phyloP scores from a whole-genome alignment of 495 filamentous ascomycete species.

The Pyronema omphalodes region DNA sequence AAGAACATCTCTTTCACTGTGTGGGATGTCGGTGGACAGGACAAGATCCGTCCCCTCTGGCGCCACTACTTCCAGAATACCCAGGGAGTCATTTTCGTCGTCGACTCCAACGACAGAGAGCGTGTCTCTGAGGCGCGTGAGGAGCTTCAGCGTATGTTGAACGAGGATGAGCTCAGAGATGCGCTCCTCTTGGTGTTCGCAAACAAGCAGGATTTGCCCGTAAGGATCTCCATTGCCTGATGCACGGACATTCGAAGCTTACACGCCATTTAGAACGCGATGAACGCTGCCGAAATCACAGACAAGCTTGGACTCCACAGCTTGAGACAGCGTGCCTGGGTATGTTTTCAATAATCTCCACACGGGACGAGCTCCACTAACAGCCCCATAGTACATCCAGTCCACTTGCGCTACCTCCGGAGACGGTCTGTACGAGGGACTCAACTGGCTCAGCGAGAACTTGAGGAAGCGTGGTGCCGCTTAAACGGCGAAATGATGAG shows the following conservation, averaged over 20 bases:
- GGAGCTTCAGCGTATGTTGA: slow-evolving; percentile 99
- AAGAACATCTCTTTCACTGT: slow-evolving; percentile 99
- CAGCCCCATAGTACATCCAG: slow-evolving; percentile 72
- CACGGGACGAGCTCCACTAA: slow-evolving; percentile 12
- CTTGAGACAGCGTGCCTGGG: slow-evolving; percentile 93
- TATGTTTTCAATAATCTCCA: slow-evolving; percentile 34
- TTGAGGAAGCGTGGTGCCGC: slow-evolving; percentile 36
- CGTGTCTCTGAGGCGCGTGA: slow-evolving; percentile 97
- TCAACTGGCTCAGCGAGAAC: slow-evolving; percentile 95
- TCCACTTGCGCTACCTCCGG: slow-evolving; percentile 97
- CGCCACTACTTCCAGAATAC: slow-evolving; percentile 99
- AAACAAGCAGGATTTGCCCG: slow-evolving; percentile 99
- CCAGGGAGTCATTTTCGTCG: slow-evolving; percentile 99
- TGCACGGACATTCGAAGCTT: neutral
- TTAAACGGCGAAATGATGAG: neutral
- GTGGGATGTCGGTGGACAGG: slow-evolving; percentile 99
- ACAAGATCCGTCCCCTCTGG: slow-evolving; percentile 99
- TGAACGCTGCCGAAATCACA: slow-evolving; percentile 98
- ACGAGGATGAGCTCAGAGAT: slow-evolving; percentile 97
- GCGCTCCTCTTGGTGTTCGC: slow-evolving; percentile 95
- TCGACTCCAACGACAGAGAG: slow-evolving; percentile 99
- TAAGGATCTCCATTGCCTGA: slow-evolving; percentile 30
- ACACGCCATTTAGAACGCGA: slow-evolving; percentile 56
- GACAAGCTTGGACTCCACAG: slow-evolving; percentile 99
- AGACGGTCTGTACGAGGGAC: slow-evolving; percentile 98